Base-by-base conservation (phyloP, 768 basidiomycete species). In the Naganishia kalamii region DNA sequence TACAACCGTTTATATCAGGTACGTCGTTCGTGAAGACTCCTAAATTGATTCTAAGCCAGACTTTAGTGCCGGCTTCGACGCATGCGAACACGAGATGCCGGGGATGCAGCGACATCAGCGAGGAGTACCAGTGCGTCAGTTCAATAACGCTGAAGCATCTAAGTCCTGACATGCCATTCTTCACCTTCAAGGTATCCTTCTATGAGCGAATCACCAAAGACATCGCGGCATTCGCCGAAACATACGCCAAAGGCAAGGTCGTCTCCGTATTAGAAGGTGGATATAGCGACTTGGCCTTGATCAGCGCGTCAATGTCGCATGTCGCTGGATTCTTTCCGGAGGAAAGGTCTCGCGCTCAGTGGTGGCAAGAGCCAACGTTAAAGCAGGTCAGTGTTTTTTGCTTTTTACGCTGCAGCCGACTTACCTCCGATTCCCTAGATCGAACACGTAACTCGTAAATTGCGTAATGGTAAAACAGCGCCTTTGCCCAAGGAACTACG, bases 221-320 rank as follows among this genome's bases (percentile, higher is more conserved):
- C 70, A 84, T 85, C 0, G 81, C 83, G 60, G 74, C 70, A 0
- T 83, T 99, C 43, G 86, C 88, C 7, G 83, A 87, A 29, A 69
- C 75, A 48, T 86, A 86, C 68, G 85, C 89, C 0, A 71, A 76
- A 1, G 90, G 92, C 0, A 83, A 85, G 44, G 70, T 94, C 5
- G 82, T 98, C 41, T 92, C 90, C 70, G 89, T 97, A 0, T 84
- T 99, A 0, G 94, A 99, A 79, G 94, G 94, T 0, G 94, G 93
- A 0, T 97, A 97, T 72, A 90, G 89, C 70, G 92, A 97, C 75
- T 83, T 87, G 6, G 92, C 94, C 0, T 80, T 98, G 62, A 85
- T 81, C 6, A 91, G 88, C 68, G 94, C 88, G 0, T 83, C 87
- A 0, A 85, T 92, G 84, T 88, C 91, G 0, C 88, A 92, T 74